A percentile compares a stretch with the other conserved stretches of the same genome.
Conservation (phyloP, 1,139 yeast species). For the Blastobotrys persicus region DNA sequence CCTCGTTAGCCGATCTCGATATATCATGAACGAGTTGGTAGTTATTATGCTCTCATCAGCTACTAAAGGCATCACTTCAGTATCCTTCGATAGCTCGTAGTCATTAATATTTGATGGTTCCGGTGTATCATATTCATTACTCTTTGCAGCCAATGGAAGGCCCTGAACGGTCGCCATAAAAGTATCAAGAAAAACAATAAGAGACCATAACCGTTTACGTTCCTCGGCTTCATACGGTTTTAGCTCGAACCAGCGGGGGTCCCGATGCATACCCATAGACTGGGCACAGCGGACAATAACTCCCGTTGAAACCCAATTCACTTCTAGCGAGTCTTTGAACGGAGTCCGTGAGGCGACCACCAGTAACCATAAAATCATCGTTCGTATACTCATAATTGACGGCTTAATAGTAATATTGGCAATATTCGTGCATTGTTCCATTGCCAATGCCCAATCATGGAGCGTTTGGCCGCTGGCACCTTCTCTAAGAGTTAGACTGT, state of each 20-base stretch:
- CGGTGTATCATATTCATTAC: conserved; percentile 32
- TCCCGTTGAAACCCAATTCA: conserved; percentile 34
- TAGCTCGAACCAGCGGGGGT: conserved; percentile 37
- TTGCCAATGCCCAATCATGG: conserved; percentile 32
- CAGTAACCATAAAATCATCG: conserved; percentile 34
- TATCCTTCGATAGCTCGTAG: conserved; percentile 5
- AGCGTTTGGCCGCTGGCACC: conserved; percentile 27
- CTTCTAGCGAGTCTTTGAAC: conserved; percentile 27
- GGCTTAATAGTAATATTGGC: conserved; percentile 37
- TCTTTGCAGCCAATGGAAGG: conserved; percentile 32
- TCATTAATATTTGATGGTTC: conserved; percentile 31
- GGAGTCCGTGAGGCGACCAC: conserved; percentile 26
- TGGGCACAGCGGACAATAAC: conserved; percentile 32
- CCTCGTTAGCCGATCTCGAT: conserved; percentile 22
- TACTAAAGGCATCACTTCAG: background rate
- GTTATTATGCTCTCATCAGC: conserved; percentile 21
- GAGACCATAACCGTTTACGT: conserved; percentile 34
- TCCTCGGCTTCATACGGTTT: conserved; percentile 35
- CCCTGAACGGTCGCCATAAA: conserved; percentile 34
- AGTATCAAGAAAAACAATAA: conserved; percentile 30
- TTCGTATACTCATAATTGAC: conserved; percentile 34
- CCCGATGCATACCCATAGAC: conserved; percentile 39
- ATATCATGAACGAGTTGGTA: conserved; percentile 27
- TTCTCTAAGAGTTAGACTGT: background rate
- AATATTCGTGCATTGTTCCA: conserved; percentile 32